Base-by-base conservation (phyloP, 2,329 filamentous ascomycete genomes). In the Tolypocladium album region DNA sequence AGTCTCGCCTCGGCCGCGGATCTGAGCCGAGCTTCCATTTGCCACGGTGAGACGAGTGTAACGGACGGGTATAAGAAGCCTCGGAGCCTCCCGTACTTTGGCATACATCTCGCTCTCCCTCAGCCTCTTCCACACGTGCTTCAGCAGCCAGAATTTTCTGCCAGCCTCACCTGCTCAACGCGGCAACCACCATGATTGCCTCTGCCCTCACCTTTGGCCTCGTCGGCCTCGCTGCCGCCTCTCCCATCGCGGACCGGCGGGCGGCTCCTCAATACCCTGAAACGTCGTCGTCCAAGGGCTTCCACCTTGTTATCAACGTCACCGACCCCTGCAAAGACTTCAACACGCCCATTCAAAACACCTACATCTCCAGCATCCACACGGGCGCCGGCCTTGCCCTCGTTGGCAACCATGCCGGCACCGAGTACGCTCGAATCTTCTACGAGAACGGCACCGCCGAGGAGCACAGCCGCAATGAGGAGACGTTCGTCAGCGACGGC, bases 361-460 rank as follows among this genome's bases (percentile, higher is more conserved):
- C 68, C 59, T 69, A 69, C 53, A 58, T 80, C 27, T 65, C 69
- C 57, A 73, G 70, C 50, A 72, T 76, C 57, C 77, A 79, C 68
- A 67, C 69, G 13, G 76, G 76, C 36, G 73, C 77, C 1, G 75
- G 73, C 2, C 58, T 70, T n/a, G 72, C 69, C 61, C 68, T 71
- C n/a, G 75, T 73, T 17, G 71, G 75, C 3, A 67, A 77, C 20
- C 68, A 73, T 0, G 64, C 75, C 15, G 60, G 63, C 7, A 40
- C 63, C 9, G 63, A 65, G 13, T 38, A 58, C 42, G 63, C 62
- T 7, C 69, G 71, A 56, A 64, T 76, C 61, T 81, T 80, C 67
- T 81, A 79, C 71, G 68, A 76, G 59, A 81, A 81, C 67, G 77
- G 74, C 67, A 78, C 78, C 4, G 69, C 69, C n/a, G 58, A 63